Base-by-base conservation (phyloP, 352 stramenopile genomes). In the Lagenidium giganteum region DNA sequence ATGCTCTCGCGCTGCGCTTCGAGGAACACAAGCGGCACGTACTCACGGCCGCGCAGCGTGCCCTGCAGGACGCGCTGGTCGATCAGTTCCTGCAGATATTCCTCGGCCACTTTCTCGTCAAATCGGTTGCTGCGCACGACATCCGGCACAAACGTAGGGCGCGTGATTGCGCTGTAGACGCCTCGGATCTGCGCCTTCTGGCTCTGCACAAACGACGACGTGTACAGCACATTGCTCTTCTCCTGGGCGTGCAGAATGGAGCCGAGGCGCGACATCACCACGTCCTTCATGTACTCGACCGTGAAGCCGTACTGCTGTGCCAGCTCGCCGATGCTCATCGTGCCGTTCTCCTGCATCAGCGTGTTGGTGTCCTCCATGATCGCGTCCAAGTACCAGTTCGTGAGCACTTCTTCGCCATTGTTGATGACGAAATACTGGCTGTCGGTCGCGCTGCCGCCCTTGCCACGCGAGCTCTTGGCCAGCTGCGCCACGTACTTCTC, bases 341-440 rank as follows among this genome's bases (percentile, higher is more conserved):
- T 86, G 2, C 79, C 82, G 21, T 51, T 72, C 32, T 90, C 76
- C 23, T 90, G 73, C n/a, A 93, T 57, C 24, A 87, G 39, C 37
- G 81, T 69, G 43, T 90, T 70, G 17, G 73, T 84, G 47, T 92
- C 74, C 41, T 88, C 68, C 72, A 89, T 92, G 57, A 93, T 91
- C 20, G 61, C 74, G 51, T 93, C 77, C 35, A 93, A 53, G 44
- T 93, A 93, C 68, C 67, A 76, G 48, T 64, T 85, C 43, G 79
- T 89, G 18, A 93, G 46, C 27, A 93, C 54, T 47, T 92, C 82
- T 52, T 88, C 79, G 21, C 77, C 82, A 25, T 70, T 64, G 59
- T 86, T 89, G 27, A 89, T 60, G 14, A 89, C 48, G 27, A 64
- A 61, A 51, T 80, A 87, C 18, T 57, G 38, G 38, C 70, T 68